A percentile compares a stretch with the other conserved stretches of the same genome.
These are phyloP conservation scores for Mortierella sp. DNA, from an alignment of 371 early-diverging fungal species.

Conservation along the genomic window DNA sequence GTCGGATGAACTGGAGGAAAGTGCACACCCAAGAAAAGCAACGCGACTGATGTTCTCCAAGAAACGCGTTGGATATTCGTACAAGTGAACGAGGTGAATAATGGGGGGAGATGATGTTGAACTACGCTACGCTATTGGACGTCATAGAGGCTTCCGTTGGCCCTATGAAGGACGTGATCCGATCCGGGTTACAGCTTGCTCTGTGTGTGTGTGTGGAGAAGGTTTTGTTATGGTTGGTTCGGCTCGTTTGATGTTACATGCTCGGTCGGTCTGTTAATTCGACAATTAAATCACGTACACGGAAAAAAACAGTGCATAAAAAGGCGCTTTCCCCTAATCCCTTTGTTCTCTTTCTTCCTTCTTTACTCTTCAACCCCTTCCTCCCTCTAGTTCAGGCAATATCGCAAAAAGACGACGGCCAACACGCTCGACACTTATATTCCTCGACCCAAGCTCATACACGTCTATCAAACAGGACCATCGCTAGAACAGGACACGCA, in stretches of 20 bases:
- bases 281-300: not conserved
- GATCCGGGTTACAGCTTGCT: not conserved
- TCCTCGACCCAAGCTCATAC: not conserved
- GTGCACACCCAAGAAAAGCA: no score
- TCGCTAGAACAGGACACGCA: not conserved
- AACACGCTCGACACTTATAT: not conserved
- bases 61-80: no score
- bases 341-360: no score
- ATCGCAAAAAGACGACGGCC: not conserved
- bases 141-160: not conserved
- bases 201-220: not conserved
- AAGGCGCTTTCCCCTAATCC: not conserved
- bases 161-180: not conserved
- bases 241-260: not conserved
- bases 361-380: not conserved
- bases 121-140: not conserved
- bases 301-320: not conserved
- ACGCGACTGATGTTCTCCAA: no score
- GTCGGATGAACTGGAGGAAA: no score
- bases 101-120: not conserved
- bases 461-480: not conserved
- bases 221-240: not conserved
- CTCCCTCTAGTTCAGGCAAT: not conserved
- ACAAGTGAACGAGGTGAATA: no score
- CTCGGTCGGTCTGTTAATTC: not conserved